Evolutionary conservation across 768 basidiomycete genomes (phyloP).

Genomic region (Cystofilobasidium macerans): DNA sequence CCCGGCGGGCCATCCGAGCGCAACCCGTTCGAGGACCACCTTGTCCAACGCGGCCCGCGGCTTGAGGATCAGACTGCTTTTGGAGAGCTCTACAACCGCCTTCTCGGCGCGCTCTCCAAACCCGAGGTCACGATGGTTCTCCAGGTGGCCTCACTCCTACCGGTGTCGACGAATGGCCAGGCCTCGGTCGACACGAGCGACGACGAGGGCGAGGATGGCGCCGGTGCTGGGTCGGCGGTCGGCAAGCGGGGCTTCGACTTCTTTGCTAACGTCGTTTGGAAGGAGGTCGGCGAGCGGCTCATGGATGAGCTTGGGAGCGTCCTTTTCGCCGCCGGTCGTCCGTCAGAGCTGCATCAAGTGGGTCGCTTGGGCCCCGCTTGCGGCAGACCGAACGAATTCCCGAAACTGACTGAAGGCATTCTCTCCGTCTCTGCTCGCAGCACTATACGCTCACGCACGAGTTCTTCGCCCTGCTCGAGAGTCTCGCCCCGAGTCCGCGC

Average conservation of each 20-base stretch:
- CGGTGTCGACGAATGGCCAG: background rate
- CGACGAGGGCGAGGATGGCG: constrained; percentile 1
- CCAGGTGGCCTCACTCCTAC: background rate
- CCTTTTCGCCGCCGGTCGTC: constrained; percentile 84
- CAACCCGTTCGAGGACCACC: background rate
- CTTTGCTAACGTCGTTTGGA: constrained; percentile 79
- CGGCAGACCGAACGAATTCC: background rate
- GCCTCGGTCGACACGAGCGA: background rate
- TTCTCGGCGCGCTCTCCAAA: background rate
- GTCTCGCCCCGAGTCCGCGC: constrained; percentile 61
- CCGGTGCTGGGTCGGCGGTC: background rate
- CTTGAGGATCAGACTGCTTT: background rate
- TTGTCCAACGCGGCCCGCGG: background rate
- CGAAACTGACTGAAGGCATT: background rate
- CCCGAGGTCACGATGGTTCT: background rate
- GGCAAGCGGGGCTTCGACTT: constrained; percentile 55
- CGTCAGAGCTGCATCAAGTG: constrained; percentile 80
- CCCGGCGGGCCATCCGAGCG: background rate
- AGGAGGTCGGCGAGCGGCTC: constrained; percentile 65
- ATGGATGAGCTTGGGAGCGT: constrained; percentile 70
- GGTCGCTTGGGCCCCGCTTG: constrained; percentile 27
- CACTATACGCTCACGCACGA: constrained; percentile 72
- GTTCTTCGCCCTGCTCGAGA: constrained; percentile 72
- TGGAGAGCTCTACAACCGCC: background rate
- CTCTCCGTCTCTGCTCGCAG: constrained; percentile 40